phyloP scores from a whole-genome alignment of 805 yeast species.

The Candida nemodendra region DNA sequence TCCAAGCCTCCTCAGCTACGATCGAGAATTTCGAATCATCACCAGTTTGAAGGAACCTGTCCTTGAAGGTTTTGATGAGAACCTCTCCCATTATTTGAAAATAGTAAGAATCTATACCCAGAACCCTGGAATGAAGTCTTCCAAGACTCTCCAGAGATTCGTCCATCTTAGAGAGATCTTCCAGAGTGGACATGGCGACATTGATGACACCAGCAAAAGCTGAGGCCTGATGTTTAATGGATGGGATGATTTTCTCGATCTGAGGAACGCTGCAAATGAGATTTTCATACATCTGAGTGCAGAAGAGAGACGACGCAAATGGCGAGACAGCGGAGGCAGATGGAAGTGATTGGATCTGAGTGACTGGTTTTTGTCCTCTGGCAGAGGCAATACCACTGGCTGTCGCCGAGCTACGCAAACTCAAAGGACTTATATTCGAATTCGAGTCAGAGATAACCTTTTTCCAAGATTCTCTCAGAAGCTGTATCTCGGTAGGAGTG shows the following conservation, averaged over 20 bases:
- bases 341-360: constrained; percentile 1
- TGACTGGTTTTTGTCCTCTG: constrained; percentile 1
- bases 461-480: constrained; percentile 48
- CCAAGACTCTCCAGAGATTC: constrained; percentile 63
- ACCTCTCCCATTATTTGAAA: constrained; percentile 76
- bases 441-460: constrained; percentile 30
- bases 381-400: neutral
- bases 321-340: constrained; percentile 23
- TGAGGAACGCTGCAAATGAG: constrained; percentile 58
- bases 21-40: constrained; percentile 43
- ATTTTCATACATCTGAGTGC: constrained; percentile 74
- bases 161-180: constrained; percentile 54
- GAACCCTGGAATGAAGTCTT: constrained; percentile 69
- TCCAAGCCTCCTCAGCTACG: constrained; percentile 69
- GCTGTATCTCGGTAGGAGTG: constrained; percentile 40
- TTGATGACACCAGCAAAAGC: constrained; percentile 78
- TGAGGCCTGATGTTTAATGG: constrained; percentile 74
- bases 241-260: constrained; percentile 66
- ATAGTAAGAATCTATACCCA: constrained; percentile 68
- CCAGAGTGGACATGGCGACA: constrained; percentile 63
- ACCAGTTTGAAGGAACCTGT: constrained; percentile 43
- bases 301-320: constrained; percentile 60
- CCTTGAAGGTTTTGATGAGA: constrained; percentile 63
- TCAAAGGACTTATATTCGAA: neutral
- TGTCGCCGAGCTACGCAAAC: neutral